These are phyloP conservation scores for Cenococcum geophilum DNA, from an alignment of 495 filamentous ascomycete genomes.

Conservation along the genomic window DNA sequence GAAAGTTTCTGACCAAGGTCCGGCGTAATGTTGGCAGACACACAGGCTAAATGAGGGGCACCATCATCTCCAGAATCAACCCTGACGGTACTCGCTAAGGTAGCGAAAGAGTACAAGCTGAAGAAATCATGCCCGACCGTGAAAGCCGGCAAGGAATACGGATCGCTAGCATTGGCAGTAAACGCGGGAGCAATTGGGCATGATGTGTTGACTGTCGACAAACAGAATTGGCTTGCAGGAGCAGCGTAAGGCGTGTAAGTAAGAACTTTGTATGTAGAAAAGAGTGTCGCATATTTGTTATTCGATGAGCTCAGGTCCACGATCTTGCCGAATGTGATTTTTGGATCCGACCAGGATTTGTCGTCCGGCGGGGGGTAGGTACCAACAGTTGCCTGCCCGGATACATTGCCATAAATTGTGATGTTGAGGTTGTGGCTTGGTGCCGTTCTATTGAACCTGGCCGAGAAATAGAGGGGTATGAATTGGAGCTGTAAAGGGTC, in stretches of 20 bases:
- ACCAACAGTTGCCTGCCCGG: slow-evolving; percentile 50
- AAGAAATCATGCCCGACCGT: slow-evolving; percentile 69
- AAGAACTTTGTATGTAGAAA: slow-evolving; percentile 61
- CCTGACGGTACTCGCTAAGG: slow-evolving; percentile 61
- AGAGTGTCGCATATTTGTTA: slow-evolving; percentile 63
- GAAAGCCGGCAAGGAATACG: slow-evolving; percentile 59
- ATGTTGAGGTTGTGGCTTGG: slow-evolving; percentile 63
- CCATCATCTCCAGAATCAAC: slow-evolving; percentile 66
- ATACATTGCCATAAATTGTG: slow-evolving; percentile 87
- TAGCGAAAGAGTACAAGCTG: slow-evolving; percentile 78
- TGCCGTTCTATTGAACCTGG: slow-evolving; percentile 58
- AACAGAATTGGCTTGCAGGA: slow-evolving; percentile 54
- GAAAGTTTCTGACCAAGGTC: slow-evolving; percentile 60
- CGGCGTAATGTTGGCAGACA: slow-evolving; percentile 75
- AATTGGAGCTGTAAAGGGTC: slow-evolving; percentile 66
- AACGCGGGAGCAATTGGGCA: slow-evolving; percentile 78
- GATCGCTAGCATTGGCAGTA: slow-evolving; percentile 47
- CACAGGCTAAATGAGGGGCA: slow-evolving; percentile 64
- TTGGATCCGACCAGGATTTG: slow-evolving; percentile 49
- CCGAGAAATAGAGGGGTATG: slow-evolving; percentile 63
- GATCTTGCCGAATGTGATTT: slow-evolving; percentile 70
- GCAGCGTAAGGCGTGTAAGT: slow-evolving; percentile 61
- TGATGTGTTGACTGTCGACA: slow-evolving; percentile 49
- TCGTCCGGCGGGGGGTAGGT: slow-evolving; percentile 47
- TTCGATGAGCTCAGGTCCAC: slow-evolving; percentile 48